Evolutionary conservation across 768 basidiomycete genomes (phyloP).

Genomic region (Xanthoconium purpureum): DNA sequence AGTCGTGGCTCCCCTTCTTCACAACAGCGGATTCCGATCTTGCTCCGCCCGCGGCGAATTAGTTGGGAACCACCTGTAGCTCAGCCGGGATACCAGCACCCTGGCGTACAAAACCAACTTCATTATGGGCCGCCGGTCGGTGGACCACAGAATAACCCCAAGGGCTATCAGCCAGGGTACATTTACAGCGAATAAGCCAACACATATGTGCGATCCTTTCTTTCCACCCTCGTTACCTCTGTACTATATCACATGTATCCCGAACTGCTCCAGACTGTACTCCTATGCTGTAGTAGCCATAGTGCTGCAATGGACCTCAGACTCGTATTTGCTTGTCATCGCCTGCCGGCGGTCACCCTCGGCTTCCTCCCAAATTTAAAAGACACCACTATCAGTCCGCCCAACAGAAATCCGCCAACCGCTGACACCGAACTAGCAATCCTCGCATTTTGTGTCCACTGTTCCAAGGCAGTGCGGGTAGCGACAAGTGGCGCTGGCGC

Average conservation of each 20-base stretch:
- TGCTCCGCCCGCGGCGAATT: not conserved
- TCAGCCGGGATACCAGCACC: slow-evolving; percentile 39
- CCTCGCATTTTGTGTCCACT: slow-evolving; percentile 16
- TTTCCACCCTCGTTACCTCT: not conserved
- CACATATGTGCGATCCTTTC: not conserved
- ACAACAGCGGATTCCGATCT: not conserved
- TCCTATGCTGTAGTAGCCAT: not conserved
- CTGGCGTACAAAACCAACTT: slow-evolving; percentile 13
- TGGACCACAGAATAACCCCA: slow-evolving; percentile 8
- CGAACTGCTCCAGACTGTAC: not conserved
- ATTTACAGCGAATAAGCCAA: slow-evolving; percentile 13
- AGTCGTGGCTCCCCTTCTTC: slow-evolving; percentile 26
- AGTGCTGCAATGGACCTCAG: not conserved
- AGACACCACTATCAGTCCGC: slow-evolving; percentile 25
- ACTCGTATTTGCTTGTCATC: slow-evolving; percentile 3
- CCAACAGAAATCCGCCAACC: slow-evolving; percentile 37
- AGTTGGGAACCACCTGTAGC: slow-evolving; percentile 38
- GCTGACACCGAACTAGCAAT: slow-evolving; percentile 26
- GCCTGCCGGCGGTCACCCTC: slow-evolving; percentile 1
- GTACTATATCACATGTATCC: slow-evolving; percentile 1
- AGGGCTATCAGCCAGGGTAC: slow-evolving; percentile 32
- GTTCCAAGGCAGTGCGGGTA: not conserved
- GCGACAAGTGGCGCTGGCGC: slow-evolving; percentile 23
- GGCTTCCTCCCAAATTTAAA: slow-evolving; percentile 7
- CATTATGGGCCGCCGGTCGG: slow-evolving; percentile 1